Evolutionary conservation across 805 yeast genomes (phyloP), one percentile per base, ranked within the genome.

Genomic region (Candida boleticola): DNA sequence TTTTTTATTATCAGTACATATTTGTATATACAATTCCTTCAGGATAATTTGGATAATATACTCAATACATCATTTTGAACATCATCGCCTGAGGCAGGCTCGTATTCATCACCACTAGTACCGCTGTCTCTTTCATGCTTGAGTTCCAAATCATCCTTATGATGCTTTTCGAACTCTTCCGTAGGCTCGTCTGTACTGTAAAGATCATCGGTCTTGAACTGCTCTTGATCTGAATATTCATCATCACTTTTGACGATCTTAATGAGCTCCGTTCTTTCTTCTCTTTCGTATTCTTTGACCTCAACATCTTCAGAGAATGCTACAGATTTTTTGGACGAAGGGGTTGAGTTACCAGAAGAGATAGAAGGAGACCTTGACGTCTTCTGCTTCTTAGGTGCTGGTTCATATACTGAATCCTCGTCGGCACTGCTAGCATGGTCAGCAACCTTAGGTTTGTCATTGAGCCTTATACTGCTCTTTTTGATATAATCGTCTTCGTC

Each of bases 231-330:
- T 5, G 41, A 43, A 4, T 35, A 29, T 11, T 44, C 48, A 13
- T 36, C 39, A 32, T 53, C 57, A 40, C 63, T 54, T 21, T 52
- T 51, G n/a, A 49, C 49, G 9, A 58, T 52, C 26, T 53, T 52
- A 22, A 53, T 51, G 7, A 39, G 46, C 22, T 53, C 57, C 3
- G 57, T 48, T 22, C 58, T 56, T n/a, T 65, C 71, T 36, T 68
- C 74, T 5, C 66, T 48, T 22, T 63, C 68, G 42, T 55, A 69
- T 46, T 69, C 75, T 45, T 69, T 69, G 23, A 69, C 57, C 48
- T 69, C 68, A 14, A 69, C 55, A 33, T 68, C 66, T 39, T 68
- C 73, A 0, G 72, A 61, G 42, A 69, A 69, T 21, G 74, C 73
- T 5, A 69, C 75, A 4, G 54, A 43, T 29, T 65, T 56, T 41